Conservation (phyloP, 148 eudicot species). For the Chenopodium formosanum region DNA sequence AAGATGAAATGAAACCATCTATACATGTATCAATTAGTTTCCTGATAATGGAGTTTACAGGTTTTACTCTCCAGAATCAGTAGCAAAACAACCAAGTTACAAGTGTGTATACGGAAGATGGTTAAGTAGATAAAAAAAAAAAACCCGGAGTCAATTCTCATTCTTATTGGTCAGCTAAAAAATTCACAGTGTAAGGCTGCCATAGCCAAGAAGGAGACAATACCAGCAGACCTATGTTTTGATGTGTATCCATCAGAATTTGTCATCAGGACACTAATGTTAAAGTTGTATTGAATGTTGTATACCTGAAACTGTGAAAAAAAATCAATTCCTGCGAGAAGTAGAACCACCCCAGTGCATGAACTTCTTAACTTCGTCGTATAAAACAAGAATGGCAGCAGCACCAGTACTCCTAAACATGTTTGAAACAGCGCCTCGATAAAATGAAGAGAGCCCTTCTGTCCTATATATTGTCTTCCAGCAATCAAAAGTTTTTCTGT, state of each 20-base stretch:
- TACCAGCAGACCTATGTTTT: slow-evolving; percentile 24
- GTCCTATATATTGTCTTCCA: slow-evolving; percentile 75
- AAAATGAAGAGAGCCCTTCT: slow-evolving; percentile 75
- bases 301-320: background rate
- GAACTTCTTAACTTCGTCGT: slow-evolving; percentile 84
- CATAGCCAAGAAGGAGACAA: slow-evolving; percentile 15
- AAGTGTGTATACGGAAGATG: background rate
- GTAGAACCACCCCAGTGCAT: slow-evolving; percentile 44
- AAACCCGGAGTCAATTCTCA: background rate
- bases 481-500: slow-evolving; percentile 69
- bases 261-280: background rate
- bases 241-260: slow-evolving; percentile 9
- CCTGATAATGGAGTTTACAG: background rate
- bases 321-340: slow-evolving; percentile 25
- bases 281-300: background rate
- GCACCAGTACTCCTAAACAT: slow-evolving; percentile 93
- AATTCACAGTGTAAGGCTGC: slow-evolving; percentile 21
- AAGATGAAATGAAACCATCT: background rate
- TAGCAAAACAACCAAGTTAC: background rate
- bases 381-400: slow-evolving; percentile 89
- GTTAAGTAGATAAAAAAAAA: background rate
- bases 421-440: slow-evolving; percentile 87
- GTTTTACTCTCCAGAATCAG: slow-evolving; percentile 6
- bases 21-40: no score
- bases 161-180: slow-evolving; percentile 22